These are phyloP conservation scores for Scheffersomyces cryptocercus DNA, from an alignment of 1,139 yeast species.

Conservation along the genomic window DNA sequence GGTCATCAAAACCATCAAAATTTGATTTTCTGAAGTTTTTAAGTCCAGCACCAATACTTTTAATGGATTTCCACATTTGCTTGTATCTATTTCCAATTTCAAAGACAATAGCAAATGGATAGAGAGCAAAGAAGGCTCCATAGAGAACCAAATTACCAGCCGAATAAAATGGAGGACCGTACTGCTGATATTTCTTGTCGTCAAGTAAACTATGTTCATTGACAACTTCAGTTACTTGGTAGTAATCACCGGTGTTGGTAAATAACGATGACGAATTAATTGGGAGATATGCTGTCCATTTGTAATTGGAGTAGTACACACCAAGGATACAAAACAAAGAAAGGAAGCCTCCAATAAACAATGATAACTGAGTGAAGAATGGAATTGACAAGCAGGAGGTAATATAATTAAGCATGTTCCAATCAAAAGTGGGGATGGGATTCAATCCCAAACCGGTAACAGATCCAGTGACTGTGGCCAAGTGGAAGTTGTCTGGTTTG, in stretches of 20 bases:
- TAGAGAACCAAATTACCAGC: constrained; percentile 45
- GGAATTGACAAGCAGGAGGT: constrained; percentile 18
- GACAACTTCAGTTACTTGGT: constrained; percentile 28
- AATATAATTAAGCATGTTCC: constrained; percentile 32
- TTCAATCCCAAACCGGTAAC: constrained; percentile 57
- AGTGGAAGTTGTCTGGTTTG: constrained; percentile 34
- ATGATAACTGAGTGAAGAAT: constrained; percentile 38
- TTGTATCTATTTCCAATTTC: constrained; percentile 5
- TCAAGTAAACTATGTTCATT: constrained; percentile 15
- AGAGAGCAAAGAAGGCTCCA: constrained; percentile 43
- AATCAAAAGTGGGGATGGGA: constrained; percentile 58
- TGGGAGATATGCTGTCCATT: constrained; percentile 43
- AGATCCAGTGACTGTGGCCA: constrained; percentile 58
- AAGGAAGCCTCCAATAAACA: constrained; percentile 38
- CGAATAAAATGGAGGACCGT: constrained; percentile 45
- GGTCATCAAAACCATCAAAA: constrained; percentile 20
- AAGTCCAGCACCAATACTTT: constrained; percentile 7
- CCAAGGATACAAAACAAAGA: constrained; percentile 35
- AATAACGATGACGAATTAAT: constrained; percentile 40
- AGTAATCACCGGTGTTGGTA: constrained; percentile 35
- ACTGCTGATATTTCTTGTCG: constrained; percentile 24
- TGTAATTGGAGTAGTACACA: constrained; percentile 34
- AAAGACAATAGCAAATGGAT: constrained; percentile 38
- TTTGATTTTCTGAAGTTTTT: constrained; percentile 10
- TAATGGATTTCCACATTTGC: constrained; percentile 9